These are phyloP conservation scores for Tetragonia tetragonoides DNA, from an alignment of 148 eudicot species.

Conservation along the genomic window DNA sequence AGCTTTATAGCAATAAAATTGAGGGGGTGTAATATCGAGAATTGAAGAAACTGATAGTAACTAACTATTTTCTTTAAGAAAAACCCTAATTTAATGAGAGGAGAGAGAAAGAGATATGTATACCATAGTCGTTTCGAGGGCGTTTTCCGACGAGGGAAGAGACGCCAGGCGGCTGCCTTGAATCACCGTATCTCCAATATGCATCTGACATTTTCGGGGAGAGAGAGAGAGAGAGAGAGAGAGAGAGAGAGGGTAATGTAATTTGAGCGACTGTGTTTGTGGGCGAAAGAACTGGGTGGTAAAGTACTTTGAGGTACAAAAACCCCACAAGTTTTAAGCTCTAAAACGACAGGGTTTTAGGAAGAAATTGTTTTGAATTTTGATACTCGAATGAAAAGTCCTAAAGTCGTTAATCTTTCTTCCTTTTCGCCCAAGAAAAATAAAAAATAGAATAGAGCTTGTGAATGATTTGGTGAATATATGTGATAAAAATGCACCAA, in stretches of 20 bases:
- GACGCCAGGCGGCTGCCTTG: conserved; percentile 37
- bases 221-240: conserved; percentile 8
- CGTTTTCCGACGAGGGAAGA: conserved; percentile 51
- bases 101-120: not conserved
- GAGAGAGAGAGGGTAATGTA: not conserved
- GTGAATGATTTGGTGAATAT: no score
- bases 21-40: not conserved
- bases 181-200: conserved; percentile 57
- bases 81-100: conserved; percentile 24
- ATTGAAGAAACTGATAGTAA: not conserved
- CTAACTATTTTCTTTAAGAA: not conserved
- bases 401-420: no score
- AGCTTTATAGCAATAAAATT: no score
- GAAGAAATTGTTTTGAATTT: no score
- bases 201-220: conserved; percentile 44
- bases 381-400: no score
- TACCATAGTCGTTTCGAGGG: conserved; percentile 74
- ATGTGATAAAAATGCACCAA: no score
- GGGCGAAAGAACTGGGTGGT: not conserved
- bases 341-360: no score
- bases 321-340: no score
- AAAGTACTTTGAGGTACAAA: no score
- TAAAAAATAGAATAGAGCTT: no score
- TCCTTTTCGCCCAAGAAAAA: no score
- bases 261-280: not conserved